Base-by-base conservation (phyloP, 768 basidiomycete genomes). In the Austroboletus eburneus region DNA sequence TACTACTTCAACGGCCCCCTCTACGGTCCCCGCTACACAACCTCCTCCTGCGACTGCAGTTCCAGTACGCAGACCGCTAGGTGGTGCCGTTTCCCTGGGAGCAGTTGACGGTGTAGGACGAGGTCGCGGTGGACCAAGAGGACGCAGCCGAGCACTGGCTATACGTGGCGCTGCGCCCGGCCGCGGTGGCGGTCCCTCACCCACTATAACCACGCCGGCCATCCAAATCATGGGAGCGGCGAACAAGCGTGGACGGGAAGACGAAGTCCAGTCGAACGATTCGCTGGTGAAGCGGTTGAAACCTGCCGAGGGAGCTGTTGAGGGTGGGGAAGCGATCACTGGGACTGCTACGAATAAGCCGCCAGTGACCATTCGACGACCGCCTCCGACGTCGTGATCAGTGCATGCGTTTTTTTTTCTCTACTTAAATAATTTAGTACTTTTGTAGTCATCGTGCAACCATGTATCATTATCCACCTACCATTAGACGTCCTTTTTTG, bases 241-340 rank as follows among this genome's bases (percentile, higher is more conserved):
- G 14, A 67, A 56, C 25, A 87, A 87, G 54, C 77, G 85, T 22
- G 73, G 78, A 27, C 73, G 84, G 34, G 85, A 87, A 51, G 80
- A 81, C 24, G 71, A 69, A 10, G 61, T 66, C 21, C 57, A 18
- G 18, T 61, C n/a, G 0, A 81, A 81, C 17, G 80, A 81, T 55
- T 77, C 82, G 9, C 68, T 86, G 25, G 81, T 77, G 0, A 87
- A 87, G 58, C 78, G 85, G 36, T 50, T 84, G 43, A 86, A 83
- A 58, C 79, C 79, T 39, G 77, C 79, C 5, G 23, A n/a, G 7
- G 21, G 16, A 13, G 14, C 23, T 12, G 35, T 43, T 4, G 23
- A 21, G 23, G 30, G 23, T 9, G 14, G 30, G 2, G 42, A n/a
- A 7, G 30, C 34, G 18, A 21, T 30, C 9, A 12, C 32, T 5